A percentile compares a stretch with the other conserved stretches of the same genome.
Conservation (phyloP, 1,284 basidiomycete species). For the Cutaneotrichosporon sp. region DNA sequence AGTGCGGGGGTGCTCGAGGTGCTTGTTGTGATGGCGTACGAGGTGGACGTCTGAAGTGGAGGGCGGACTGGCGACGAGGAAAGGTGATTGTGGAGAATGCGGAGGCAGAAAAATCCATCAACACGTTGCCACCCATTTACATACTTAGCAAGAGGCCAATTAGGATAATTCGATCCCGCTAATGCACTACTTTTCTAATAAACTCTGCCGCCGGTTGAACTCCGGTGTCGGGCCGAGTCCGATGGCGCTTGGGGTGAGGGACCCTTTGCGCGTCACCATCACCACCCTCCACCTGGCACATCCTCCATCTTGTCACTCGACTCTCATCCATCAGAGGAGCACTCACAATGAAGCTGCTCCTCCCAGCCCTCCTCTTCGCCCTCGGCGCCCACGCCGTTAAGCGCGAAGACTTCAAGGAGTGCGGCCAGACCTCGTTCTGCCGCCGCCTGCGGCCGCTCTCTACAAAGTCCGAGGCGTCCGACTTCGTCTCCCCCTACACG, state of each 20-base stretch:
- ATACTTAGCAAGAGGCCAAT: background rate
- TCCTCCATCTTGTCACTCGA: background rate
- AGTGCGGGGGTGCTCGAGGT: background rate
- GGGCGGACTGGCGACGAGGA: too few species aligned
- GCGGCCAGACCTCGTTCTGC: conserved; percentile 86
- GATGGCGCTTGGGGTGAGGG: background rate
- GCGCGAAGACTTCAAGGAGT: conserved; percentile 84
- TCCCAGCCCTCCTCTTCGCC: conserved; percentile 16
- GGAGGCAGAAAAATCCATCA: background rate
- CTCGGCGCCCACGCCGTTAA: conserved; percentile 51
- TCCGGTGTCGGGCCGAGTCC: background rate
- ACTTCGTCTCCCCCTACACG: conserved; percentile 63
- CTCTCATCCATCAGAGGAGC: conserved; percentile 10
- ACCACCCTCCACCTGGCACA: conserved; percentile 3
- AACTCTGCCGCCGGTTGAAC: background rate
- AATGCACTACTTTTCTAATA: background rate
- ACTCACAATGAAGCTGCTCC: conserved; percentile 18
- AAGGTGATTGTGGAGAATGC: too few species aligned
- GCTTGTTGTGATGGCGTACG: conserved; percentile 5
- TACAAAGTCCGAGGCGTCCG: conserved; percentile 61
- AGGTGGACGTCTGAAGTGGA: conserved; percentile 52
- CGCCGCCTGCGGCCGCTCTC: conserved; percentile 79
- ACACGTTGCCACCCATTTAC: background rate
- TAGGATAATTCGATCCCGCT: background rate
- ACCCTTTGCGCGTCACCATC: background rate